phyloP scores from a whole-genome alignment of 2,329 filamentous ascomycete genomes.

The Penicillium corylophilum region DNA sequence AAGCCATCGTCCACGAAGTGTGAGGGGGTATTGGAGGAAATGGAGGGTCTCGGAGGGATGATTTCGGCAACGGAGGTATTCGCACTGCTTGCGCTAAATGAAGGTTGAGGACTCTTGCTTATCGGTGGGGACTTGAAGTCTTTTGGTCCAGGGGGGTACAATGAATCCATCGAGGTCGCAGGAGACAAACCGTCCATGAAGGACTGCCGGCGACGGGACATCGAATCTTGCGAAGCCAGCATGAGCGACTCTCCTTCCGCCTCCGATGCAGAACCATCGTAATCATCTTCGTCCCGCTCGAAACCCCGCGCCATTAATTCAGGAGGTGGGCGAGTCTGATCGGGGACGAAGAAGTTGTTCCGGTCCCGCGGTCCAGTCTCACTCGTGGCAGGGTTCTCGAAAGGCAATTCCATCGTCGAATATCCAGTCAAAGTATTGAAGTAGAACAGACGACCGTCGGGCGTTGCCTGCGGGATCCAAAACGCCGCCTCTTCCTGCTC shows the following conservation, averaged over 20 bases:
- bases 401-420: slow-evolving; percentile 87
- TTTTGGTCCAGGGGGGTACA: slow-evolving; percentile 66
- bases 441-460: slow-evolving; percentile 90
- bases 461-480: slow-evolving; percentile 96
- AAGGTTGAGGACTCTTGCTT: slow-evolving; percentile 21
- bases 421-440: slow-evolving; percentile 98
- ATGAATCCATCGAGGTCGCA: slow-evolving; percentile 87
- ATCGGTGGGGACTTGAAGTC: slow-evolving; percentile 46
- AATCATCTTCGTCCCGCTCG: slow-evolving; percentile 82
- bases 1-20: slow-evolving; percentile 91
- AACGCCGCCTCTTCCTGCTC: slow-evolving; percentile 88
- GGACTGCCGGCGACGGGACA: slow-evolving; percentile 66
- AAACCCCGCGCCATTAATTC: slow-evolving; percentile 86
- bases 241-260: slow-evolving; percentile 74
- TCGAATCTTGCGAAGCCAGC: slow-evolving; percentile 65
- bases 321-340: slow-evolving; percentile 82
- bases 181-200: slow-evolving; percentile 73
- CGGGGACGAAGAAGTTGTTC: slow-evolving; percentile 83
- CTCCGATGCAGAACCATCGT: slow-evolving; percentile 88
- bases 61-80: slow-evolving; percentile 57
- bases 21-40: slow-evolving; percentile 61
- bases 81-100: slow-evolving; percentile 46
- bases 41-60: slow-evolving; percentile 40
- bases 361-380: slow-evolving; percentile 87
- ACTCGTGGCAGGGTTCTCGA: slow-evolving; percentile 80